Conservation (phyloP, 306 rosid species). For the Vigna mungo region DNA sequence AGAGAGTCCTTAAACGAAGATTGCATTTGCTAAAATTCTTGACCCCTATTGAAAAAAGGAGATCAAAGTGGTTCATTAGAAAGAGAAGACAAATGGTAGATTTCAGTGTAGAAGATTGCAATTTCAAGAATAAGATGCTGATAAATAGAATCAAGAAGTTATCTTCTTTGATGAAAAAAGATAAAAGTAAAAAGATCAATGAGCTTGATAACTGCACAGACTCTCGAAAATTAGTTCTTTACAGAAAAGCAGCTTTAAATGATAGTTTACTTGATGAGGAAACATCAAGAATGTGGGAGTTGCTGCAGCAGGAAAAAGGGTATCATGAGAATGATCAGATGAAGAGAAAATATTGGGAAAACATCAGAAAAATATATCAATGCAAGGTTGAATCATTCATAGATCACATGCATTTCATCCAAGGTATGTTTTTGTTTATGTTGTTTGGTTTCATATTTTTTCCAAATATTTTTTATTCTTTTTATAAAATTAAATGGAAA, state of each 20-base stretch:
- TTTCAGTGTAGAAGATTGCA: background rate
- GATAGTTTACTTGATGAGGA: constrained; percentile 41
- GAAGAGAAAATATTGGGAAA: constrained; percentile 19
- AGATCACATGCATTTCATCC: background rate
- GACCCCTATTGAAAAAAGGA: constrained; percentile 3
- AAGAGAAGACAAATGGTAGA: background rate
- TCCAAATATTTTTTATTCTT: background rate
- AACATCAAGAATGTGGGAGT: constrained; percentile 47
- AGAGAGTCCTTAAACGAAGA: background rate
- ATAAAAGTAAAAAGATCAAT: background rate
- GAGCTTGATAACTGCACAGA: background rate
- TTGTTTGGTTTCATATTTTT: background rate
- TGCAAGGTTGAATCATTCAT: background rate
- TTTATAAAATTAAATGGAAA: background rate
- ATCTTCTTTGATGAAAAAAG: background rate
- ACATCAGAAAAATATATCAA: background rate
- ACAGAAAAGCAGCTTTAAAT: background rate
- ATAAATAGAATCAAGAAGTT: background rate
- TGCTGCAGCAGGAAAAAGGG: constrained; percentile 27
- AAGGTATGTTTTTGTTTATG: constrained; percentile 6
- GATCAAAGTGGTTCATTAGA: constrained; percentile 34
- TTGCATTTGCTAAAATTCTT: background rate
- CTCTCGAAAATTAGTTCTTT: constrained; percentile 14
- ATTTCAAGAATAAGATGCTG: background rate
- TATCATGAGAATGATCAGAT: constrained; percentile 33